These are phyloP conservation scores for Paecilomyces variotii DNA, from an alignment of 2,329 filamentous ascomycete genomes.

Conservation along the genomic window DNA sequence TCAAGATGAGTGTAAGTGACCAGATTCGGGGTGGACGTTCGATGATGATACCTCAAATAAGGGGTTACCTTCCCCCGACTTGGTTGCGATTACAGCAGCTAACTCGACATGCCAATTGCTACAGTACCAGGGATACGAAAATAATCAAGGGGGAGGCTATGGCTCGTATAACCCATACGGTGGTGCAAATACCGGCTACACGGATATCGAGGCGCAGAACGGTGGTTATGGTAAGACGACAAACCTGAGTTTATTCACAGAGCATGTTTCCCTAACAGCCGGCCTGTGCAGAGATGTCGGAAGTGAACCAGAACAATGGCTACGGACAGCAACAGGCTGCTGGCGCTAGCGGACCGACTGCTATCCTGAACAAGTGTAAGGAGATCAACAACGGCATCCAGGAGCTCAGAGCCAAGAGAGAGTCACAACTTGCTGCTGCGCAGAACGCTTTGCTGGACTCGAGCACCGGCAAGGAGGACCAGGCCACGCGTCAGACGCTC, in stretches of 20 bases:
- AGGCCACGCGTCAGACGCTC: conserved; percentile 59
- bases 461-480: conserved; percentile 60
- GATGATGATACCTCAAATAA: neutral
- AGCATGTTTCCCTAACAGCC: neutral
- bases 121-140: conserved; percentile 20
- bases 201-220: conserved; percentile 26
- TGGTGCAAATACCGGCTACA: conserved; percentile 17
- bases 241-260: neutral
- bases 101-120: conserved; percentile 3
- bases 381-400: conserved; percentile 72
- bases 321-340: conserved; percentile 22
- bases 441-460: conserved; percentile 68
- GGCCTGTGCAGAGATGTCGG: conserved; percentile 19
- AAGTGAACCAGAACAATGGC: conserved; percentile 34
- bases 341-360: conserved; percentile 54
- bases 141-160: conserved; percentile 35
- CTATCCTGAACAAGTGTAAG: conserved; percentile 75
- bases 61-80: neutral
- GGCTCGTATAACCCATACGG: conserved; percentile 50
- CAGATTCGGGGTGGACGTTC: neutral
- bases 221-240: conserved; percentile 27
- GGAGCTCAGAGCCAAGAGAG: conserved; percentile 57
- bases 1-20: conserved; percentile 10
- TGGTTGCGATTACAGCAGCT: neutral
- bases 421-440: conserved; percentile 43